Conservation (phyloP, 208 protist species). For the Lotmaria passim region DNA sequence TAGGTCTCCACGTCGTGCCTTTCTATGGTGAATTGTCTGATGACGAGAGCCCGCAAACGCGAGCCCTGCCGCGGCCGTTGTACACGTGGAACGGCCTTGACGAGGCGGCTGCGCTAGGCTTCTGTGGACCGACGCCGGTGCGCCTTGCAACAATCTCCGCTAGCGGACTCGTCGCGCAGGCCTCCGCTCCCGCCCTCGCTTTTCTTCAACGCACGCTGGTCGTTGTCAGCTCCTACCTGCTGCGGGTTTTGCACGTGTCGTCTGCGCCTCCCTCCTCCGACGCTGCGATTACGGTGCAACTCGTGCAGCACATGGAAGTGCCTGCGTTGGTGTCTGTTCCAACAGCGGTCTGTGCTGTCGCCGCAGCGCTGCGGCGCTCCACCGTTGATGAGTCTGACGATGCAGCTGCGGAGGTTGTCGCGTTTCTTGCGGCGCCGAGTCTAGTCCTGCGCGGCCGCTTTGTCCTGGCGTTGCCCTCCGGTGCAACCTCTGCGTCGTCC, state of each 20-base stretch:
- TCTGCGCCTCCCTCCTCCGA: neutral
- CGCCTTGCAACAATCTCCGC: constrained; percentile 17
- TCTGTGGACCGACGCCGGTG: constrained; percentile 24
- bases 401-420: constrained; percentile 19
- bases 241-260: constrained; percentile 46
- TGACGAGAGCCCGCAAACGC: constrained; percentile 35
- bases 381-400: neutral
- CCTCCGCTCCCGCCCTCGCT: neutral
- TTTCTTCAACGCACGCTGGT: constrained; percentile 36
- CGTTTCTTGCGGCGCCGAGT: constrained; percentile 20
- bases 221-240: constrained; percentile 55
- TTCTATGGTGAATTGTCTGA: constrained; percentile 48
- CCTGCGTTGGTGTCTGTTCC: constrained; percentile 48
- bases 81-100: constrained; percentile 30
- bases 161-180: constrained; percentile 6
- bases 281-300: constrained; percentile 18
- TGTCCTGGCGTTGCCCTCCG: neutral
- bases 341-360: constrained; percentile 40
- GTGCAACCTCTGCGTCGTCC: neutral
- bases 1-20: constrained; percentile 51
- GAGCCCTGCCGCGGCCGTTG: constrained; percentile 22
- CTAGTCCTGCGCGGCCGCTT: constrained; percentile 29
- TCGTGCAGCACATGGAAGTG: constrained; percentile 52
- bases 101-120: constrained; percentile 14
- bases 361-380: neutral